Conservation (phyloP, 768 basidiomycete species). For the Strobilomyces echinocephalus region DNA sequence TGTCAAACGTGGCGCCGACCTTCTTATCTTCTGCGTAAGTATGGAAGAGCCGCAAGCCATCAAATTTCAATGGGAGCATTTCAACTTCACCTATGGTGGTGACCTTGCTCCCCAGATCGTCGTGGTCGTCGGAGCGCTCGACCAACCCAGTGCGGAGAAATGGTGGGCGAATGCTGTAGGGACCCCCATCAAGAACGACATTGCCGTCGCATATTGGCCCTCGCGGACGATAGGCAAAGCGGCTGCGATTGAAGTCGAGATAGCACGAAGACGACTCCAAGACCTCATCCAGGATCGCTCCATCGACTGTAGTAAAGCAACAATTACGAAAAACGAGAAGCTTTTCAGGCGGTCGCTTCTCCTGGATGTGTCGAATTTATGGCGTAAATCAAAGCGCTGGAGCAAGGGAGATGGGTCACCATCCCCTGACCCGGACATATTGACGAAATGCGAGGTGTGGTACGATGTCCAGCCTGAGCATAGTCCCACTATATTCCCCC, state of each 20-base stretch:
- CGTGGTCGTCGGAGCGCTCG: slow-evolving; percentile 17
- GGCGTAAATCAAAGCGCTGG: slow-evolving; percentile 9
- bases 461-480: background rate
- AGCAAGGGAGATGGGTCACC: background rate
- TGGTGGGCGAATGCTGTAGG: slow-evolving; percentile 18
- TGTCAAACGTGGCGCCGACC: slow-evolving; percentile 23
- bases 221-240: background rate
- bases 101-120: slow-evolving; percentile 25
- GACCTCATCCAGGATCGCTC: slow-evolving; percentile 18
- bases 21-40: slow-evolving; percentile 23
- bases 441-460: slow-evolving; percentile 23
- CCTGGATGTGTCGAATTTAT: slow-evolving; percentile 14
- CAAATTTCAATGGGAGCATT: slow-evolving; percentile 26
- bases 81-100: slow-evolving; percentile 23
- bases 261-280: slow-evolving; percentile 6
- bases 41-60: slow-evolving; percentile 1
- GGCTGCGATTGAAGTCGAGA: background rate
- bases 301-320: slow-evolving; percentile 18
- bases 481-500: background rate
- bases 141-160: slow-evolving; percentile 13
- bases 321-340: slow-evolving; percentile 2
- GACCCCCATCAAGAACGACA: background rate
- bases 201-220: slow-evolving; percentile 12
- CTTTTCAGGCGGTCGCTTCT: slow-evolving; percentile 12
- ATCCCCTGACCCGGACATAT: slow-evolving; percentile 9